Evolutionary conservation across 2,329 filamentous ascomycete genomes (phyloP), one percentile per base, ranked within the genome.

Genomic region (Paecilomyces formosus): DNA sequence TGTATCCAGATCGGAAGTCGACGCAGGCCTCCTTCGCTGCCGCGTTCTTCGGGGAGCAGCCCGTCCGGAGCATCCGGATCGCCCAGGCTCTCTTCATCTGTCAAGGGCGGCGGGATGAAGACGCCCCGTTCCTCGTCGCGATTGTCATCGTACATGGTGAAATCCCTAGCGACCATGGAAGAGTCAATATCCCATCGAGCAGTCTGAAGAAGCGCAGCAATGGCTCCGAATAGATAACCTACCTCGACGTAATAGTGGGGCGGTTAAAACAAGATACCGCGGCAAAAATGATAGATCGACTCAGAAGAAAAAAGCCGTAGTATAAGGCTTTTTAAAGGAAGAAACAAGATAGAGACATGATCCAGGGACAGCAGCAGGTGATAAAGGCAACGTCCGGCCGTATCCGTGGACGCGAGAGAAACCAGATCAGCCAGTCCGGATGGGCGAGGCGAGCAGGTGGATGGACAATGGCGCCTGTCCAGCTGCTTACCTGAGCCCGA

Each of bases 1-100:
- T 72, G 72, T 58, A 80, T 63, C 78, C 78, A 81, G 57, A 80
- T 70, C 35, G 78, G 78, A 22, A 80, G 64, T n/a, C 58, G 58
- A 54, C 55, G 58, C 30, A 53, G 55, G 15, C 53, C 55, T 21
- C 53, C 52, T 18, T 31, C 33, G 56, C 33, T 21, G 22, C 33
- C 33, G 12, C 13, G 33, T 11, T 45, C 55, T 22, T 15, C 26
- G n/a, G 55, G 39, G 18, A 39, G 55, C 35, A 56, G 56, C 24
- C 62, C 49, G 31, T 63, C 57, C 24, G 53, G 28, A n/a, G 56
- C 24, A 24, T 58, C 58, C 13, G 51, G 52, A 31, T 55, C 55
- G 6, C 33, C 56, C 12, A 53, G 35, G 53, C 55, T 57, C 26
- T 53, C 58, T 12, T 59, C 53, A 8, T 61, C 59, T 5, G 53